Evolutionary conservation across 2,329 filamentous ascomycete genomes (phyloP), one percentile per base, ranked within the genome.

Genomic region (Calonectria pseudoturangicola): DNA sequence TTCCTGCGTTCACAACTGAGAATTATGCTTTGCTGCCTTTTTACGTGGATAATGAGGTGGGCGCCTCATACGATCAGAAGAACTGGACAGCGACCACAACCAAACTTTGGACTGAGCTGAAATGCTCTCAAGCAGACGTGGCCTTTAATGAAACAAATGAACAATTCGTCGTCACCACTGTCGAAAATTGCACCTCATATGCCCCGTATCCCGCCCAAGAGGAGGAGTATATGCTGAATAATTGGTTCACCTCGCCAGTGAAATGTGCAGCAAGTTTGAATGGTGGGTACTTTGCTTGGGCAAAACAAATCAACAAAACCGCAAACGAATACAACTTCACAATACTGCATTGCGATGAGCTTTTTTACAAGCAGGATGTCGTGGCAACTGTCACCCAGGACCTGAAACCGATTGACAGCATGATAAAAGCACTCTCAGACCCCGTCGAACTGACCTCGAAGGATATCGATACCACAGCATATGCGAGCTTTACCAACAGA

Each of bases 1-100:
- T 36, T 39, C 68, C 68, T 2, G 27, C 41, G 5, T 71, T 71
- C n/a, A 39, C 51, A 10, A 66, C 68, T 9, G 2, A 8, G 4
- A 41, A 71, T 10, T 71, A 58, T 16, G 62, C 68, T 9, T 43
- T 71, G 43, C 62, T 71, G 21, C 68, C 68, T 12, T 71, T 62
- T 39, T 60, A 58, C 16, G 25, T 56, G 5, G 43, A 69, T 13
- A 15, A n/a, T 36, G 41, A 21, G 16, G 33, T 25, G 3, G 54
- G 54, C 6, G 54, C 25, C 18, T 73, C 4, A 3, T 39, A 58
- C 18, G n/a, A 58, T 4, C 25, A 36, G 9, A 36, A 39, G n/a
- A 58, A 58, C 18, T 58, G 54, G 54, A 58, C 54, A 25, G 54
- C 54, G 4, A 58, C 30, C 4, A 58, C 54, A 18, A 58, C 54